phyloP scores from a whole-genome alignment of 2,329 filamentous ascomycete species.

The Celoporthe dispersa region DNA sequence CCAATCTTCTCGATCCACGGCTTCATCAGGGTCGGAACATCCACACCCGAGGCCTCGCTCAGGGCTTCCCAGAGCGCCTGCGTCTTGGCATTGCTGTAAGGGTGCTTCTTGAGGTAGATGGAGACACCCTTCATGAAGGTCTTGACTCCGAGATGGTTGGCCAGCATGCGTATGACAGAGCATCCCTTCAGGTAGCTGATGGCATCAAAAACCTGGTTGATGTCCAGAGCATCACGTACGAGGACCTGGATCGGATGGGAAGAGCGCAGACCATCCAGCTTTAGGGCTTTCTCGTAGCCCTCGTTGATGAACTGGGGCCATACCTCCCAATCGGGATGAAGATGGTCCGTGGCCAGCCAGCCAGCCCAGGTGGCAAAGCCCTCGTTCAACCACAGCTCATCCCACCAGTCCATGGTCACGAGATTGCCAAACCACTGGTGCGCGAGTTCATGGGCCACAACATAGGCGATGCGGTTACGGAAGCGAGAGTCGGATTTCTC shows the following conservation, averaged over 20 bases:
- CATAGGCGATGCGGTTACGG: slow-evolving; percentile 93
- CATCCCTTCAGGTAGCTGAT: slow-evolving; percentile 98
- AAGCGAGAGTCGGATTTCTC: slow-evolving; percentile 87
- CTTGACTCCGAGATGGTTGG: slow-evolving; percentile 83
- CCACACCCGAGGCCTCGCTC: slow-evolving; percentile 82
- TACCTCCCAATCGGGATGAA: slow-evolving; percentile 96
- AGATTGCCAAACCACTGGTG: slow-evolving; percentile 99
- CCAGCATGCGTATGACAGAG: slow-evolving; percentile 95
- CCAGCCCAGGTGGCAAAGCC: slow-evolving; percentile 98
- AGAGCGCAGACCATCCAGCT: slow-evolving; percentile 84
- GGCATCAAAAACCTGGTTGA: slow-evolving; percentile 96
- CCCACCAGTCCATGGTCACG: slow-evolving; percentile 99
- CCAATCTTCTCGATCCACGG: slow-evolving; percentile 96
- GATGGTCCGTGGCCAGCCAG: slow-evolving; percentile 87
- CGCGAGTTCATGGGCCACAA: slow-evolving; percentile 96
- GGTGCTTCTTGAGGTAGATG: slow-evolving; percentile 84
- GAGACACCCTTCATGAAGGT: slow-evolving; percentile 90
- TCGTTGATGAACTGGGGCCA: slow-evolving; percentile 98
- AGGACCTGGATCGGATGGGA: slow-evolving; percentile 97
- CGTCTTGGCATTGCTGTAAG: slow-evolving; percentile 89
- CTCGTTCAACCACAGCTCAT: slow-evolving; percentile 96
- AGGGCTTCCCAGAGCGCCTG: slow-evolving; percentile 89
- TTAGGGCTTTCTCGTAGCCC: slow-evolving; percentile 88
- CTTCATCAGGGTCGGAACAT: slow-evolving; percentile 87
- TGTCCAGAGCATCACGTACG: slow-evolving; percentile 89